Conservation (phyloP, 2,329 filamentous ascomycete genomes). For the Bipolaris victoriae region DNA sequence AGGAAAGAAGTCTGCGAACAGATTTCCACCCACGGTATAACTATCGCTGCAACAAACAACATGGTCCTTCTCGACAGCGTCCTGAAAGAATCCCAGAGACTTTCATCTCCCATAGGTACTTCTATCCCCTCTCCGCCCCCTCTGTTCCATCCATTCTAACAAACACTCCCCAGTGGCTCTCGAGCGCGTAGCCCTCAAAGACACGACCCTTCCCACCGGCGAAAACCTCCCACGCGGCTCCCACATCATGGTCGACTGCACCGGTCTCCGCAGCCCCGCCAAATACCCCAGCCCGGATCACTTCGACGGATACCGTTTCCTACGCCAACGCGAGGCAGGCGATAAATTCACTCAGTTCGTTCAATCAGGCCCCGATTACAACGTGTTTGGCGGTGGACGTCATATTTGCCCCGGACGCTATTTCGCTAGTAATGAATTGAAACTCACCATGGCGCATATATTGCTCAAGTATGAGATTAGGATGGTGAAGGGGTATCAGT, state of each 20-base stretch:
- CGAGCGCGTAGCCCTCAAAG: not conserved
- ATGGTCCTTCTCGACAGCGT: constrained; percentile 7
- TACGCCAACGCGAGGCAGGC: not conserved
- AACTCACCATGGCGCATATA: not conserved
- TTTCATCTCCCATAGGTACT: not conserved
- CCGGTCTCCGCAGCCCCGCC: not conserved
- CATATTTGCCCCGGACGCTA: not conserved
- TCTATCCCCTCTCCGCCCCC: no score
- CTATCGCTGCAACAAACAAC: not conserved
- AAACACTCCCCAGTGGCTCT: not conserved
- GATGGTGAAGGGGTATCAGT: not conserved
- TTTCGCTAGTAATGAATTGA: not conserved
- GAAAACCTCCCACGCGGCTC: not conserved
- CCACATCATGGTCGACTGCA: not conserved
- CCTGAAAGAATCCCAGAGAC: constrained; percentile 2
- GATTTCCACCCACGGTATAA: not conserved
- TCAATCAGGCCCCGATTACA: not conserved
- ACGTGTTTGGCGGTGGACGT: not conserved
- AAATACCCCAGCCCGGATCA: not conserved
- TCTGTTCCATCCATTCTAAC: not conserved
- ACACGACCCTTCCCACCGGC: not conserved
- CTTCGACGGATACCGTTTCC: not conserved
- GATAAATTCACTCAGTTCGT: not conserved
- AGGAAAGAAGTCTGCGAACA: not conserved
- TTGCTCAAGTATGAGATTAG: not conserved